Base-by-base conservation (phyloP, 306 rosid species). In the barrel medic (Medicago truncatula) region DNA sequence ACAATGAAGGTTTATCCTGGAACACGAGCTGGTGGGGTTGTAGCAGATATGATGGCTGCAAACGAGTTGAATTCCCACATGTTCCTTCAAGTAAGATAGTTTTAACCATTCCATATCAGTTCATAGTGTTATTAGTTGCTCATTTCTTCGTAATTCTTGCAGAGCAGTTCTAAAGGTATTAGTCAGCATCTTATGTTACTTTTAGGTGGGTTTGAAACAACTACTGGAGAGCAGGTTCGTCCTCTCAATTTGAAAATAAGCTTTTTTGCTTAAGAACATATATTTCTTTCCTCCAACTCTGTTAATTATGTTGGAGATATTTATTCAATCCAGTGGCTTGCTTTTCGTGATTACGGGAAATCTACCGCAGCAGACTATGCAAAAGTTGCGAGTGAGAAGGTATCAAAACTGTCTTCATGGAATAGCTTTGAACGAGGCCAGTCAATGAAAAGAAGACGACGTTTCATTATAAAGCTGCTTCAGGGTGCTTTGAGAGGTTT, bases 11-110 rank as follows among this genome's bases (percentile, higher is more conserved):
- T 94, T 78, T 94, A 94, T 81, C 97, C 98, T 31, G 98, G 98
- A 79, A 76, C 85, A 81, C 88, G 90, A 70, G 88, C 91, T 54
- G 96, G 88, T 50, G 98, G 98, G 28, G 74, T n/a, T 34, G 96
- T 90, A 81, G 96, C 97, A 80, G 97, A 94, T 83, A 85, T 88
- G 89, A 92, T 94, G 90, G 98, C 98, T 68, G 95, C 96, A 46
- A 94, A 94, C 80, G 98, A 94, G 86, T 89, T 94, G 82, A 90
- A 90, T 84, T 83, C 95, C 9, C 98, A 94, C 75, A 17, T 81
- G 38, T 87, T 81, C 81, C 95, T 94, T 79, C 98, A 94, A 88
- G 98, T 93, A 77, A 84, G 85, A 74, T 85, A 58, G 16, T 64
- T 74, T 74, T 28, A 46, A 47, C 73, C 58, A 39, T 50, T 64